These are phyloP conservation scores for Aspergillaceae sp. DNA, from an alignment of 2,329 filamentous ascomycete species.

Conservation along the genomic window DNA sequence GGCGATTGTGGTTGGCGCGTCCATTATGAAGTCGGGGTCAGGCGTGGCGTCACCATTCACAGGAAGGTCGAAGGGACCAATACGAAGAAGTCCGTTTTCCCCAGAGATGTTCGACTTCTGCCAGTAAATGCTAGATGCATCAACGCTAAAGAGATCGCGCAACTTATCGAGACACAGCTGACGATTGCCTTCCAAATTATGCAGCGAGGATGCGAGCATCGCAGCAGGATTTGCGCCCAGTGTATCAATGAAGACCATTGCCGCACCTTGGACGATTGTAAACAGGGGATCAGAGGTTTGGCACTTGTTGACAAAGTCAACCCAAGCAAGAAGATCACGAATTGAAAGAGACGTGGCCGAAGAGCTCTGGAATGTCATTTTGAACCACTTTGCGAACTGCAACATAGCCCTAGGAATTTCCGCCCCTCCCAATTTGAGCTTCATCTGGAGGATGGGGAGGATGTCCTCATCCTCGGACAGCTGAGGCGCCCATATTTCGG, in stretches of 20 bases:
- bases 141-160: conserved; percentile 53
- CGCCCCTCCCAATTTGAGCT: conserved; percentile 52
- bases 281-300: conserved; percentile 41
- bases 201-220: conserved; percentile 62
- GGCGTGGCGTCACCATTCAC: conserved; percentile 43
- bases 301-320: conserved; percentile 76
- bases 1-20: conserved; percentile 77
- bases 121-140: conserved; percentile 59
- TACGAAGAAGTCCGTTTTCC: conserved; percentile 47
- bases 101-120: conserved; percentile 52
- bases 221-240: conserved; percentile 91
- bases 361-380: conserved; percentile 65
- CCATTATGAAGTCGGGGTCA: conserved; percentile 63
- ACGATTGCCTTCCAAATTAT: conserved; percentile 63
- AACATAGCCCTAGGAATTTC: conserved; percentile 62
- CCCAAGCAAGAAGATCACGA: conserved; percentile 86
- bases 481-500: conserved; percentile 95
- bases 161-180: conserved; percentile 65
- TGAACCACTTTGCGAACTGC: conserved; percentile 88
- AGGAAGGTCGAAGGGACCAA: conserved; percentile 67
- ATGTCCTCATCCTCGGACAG: conserved; percentile 80
- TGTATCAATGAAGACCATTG: conserved; percentile 92
- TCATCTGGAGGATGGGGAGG: conserved; percentile 72
- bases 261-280: conserved; percentile 70
- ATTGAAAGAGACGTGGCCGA: conserved; percentile 75